Percentiles rank a stretch among this genome's conserved stretches.
Evolutionary conservation across 371 early-diverging fungal species (phyloP).

Genomic region (Choanephora cucurbitarum): DNA sequence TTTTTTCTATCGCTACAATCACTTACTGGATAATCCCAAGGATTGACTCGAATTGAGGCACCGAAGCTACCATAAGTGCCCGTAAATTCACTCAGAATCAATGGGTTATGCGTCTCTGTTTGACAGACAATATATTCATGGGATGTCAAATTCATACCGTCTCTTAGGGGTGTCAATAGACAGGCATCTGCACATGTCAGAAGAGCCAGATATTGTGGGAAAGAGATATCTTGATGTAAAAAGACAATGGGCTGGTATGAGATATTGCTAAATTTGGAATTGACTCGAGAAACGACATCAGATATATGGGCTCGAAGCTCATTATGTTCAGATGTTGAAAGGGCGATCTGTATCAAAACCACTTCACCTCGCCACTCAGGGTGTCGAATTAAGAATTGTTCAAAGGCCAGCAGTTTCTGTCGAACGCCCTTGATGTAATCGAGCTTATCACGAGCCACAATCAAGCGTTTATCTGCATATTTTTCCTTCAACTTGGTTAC

Average conservation of each 20-base stretch:
- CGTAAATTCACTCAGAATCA: constrained; percentile 94
- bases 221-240: constrained; percentile 86
- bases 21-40: constrained; percentile 74
- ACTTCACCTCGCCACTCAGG: constrained; percentile 91
- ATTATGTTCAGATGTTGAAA: constrained; percentile 69
- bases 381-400: constrained; percentile 84
- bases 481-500: constrained; percentile 73
- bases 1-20: background rate
- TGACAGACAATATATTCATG: constrained; percentile 96
- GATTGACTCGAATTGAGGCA: constrained; percentile 86
- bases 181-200: constrained; percentile 90
- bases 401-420: constrained; percentile 95
- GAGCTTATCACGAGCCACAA: constrained; percentile 96
- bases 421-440: constrained; percentile 98
- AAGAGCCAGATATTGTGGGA: constrained; percentile 88
- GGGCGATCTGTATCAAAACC: constrained; percentile 71
- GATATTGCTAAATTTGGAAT: constrained; percentile 90
- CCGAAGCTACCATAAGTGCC: constrained; percentile 93
- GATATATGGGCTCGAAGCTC: constrained; percentile 82
- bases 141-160: constrained; percentile 97
- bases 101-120: constrained; percentile 76
- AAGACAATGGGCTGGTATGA: constrained; percentile 94
- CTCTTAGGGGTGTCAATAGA: constrained; percentile 90
- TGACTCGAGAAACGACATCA: constrained; percentile 86
- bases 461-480: constrained; percentile 82